phyloP scores from a whole-genome alignment of 257 asterid genomes.

The Solanum ossicruentum region DNA sequence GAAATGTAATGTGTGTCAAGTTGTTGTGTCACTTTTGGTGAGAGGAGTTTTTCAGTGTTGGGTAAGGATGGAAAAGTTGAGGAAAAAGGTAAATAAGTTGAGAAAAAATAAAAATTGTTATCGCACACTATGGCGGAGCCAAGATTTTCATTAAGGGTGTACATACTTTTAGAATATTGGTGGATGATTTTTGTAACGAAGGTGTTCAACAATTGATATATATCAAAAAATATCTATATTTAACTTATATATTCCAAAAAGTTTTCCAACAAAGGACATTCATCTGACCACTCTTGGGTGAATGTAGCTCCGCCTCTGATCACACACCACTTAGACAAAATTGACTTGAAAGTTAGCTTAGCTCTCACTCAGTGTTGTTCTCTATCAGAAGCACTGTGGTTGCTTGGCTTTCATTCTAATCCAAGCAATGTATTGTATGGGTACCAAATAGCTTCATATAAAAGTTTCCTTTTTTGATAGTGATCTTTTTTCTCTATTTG shows the following conservation, averaged over 20 bases:
- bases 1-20: slow-evolving; percentile 8
- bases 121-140: no score
- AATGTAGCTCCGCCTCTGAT: no score
- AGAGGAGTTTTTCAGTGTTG: slow-evolving; percentile 17
- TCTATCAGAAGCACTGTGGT: slow-evolving; percentile 4
- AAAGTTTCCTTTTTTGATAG: neutral
- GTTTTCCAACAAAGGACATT: no score
- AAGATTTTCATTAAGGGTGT: no score
- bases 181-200: no score
- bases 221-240: no score
- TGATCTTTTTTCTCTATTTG: neutral
- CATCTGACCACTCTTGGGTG: no score
- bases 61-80: slow-evolving; percentile 7
- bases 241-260: no score
- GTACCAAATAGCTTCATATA: neutral
- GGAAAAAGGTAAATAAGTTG: neutral
- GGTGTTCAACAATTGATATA: no score
- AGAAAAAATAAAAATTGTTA: neutral
- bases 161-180: no score
- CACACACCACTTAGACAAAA: slow-evolving; percentile 4
- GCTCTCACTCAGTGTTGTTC: neutral
- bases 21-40: slow-evolving; percentile 12
- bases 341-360: slow-evolving; percentile 24
- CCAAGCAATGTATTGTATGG: slow-evolving; percentile 19
- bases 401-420: slow-evolving; percentile 20